Evolutionary conservation across 2,329 filamentous ascomycete genomes (phyloP).

Genomic region (Ophiostoma sp.): DNA sequence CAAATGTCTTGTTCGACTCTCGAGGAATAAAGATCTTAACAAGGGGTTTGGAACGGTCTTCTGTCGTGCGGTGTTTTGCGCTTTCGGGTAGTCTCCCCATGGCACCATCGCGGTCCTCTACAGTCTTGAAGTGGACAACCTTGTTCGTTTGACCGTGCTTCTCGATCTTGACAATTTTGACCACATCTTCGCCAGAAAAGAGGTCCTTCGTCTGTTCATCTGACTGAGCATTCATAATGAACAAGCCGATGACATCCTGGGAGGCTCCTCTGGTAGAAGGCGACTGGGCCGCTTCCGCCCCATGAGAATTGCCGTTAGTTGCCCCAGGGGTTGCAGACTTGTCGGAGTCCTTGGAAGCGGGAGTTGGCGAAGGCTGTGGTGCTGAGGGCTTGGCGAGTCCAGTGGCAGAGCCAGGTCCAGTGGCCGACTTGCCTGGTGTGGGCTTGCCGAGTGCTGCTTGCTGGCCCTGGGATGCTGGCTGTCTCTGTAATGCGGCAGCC

Average conservation of each 20-base stretch:
- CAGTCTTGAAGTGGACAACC: constrained; percentile 76
- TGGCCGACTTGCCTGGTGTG: constrained; percentile 37
- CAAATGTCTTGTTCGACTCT: constrained; percentile 39
- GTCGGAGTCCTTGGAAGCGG: constrained; percentile 53
- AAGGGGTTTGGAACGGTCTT: constrained; percentile 71
- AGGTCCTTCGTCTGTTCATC: constrained; percentile 78
- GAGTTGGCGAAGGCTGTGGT: constrained; percentile 34
- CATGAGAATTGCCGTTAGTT: constrained; percentile 47
- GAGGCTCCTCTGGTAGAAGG: constrained; percentile 54
- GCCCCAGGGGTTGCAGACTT: constrained; percentile 43
- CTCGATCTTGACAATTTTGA: constrained; percentile 73
- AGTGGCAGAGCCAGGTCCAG: constrained; percentile 30
- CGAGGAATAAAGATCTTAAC: constrained; percentile 70
- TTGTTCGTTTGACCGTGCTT: constrained; percentile 75
- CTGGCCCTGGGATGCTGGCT: constrained; percentile 37
- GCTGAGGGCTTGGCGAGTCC: constrained; percentile 40
- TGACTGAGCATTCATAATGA: constrained; percentile 78
- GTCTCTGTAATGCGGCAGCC: constrained; percentile 31
- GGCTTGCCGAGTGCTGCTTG: constrained; percentile 22
- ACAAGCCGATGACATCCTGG: constrained; percentile 74
- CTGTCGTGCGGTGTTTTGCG: constrained; percentile 64
- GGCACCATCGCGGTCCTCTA: constrained; percentile 74
- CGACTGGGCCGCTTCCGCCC: constrained; percentile 48
- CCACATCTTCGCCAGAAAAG: constrained; percentile 74
- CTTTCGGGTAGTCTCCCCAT: constrained; percentile 70